These are phyloP conservation scores for Salix caprea DNA, from an alignment of 345 rosid genomes.

Conservation along the genomic window DNA sequence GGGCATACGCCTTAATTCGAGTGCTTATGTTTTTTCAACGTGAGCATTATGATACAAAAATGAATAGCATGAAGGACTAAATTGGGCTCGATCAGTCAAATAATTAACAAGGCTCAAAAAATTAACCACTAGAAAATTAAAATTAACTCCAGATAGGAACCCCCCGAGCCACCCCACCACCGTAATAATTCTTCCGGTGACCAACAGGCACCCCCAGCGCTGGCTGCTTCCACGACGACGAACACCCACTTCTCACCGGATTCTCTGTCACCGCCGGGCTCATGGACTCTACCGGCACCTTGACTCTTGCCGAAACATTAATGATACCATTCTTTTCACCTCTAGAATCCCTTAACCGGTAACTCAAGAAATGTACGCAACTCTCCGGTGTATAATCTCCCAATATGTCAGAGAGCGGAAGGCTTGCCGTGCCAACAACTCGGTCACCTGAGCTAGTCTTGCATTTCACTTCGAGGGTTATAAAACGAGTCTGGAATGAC, in stretches of 20 bases:
- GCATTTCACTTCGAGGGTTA: conserved; percentile 42
- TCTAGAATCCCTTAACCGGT: conserved; percentile 46
- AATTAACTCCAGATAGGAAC: conserved; percentile 5
- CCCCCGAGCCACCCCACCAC: neutral
- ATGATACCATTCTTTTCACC: conserved; percentile 53
- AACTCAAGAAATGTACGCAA: conserved; percentile 64
- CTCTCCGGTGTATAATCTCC: conserved; percentile 47
- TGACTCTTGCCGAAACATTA: conserved; percentile 53
- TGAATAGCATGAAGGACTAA: neutral
- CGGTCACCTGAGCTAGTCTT: conserved; percentile 26
- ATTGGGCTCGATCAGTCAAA: neutral
- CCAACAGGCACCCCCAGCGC: conserved; percentile 5
- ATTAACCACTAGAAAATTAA: neutral
- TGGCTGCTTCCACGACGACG: neutral
- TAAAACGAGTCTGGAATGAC: conserved; percentile 29
- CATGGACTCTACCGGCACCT: neutral
- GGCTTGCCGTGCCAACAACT: conserved; percentile 35
- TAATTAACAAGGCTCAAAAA: neutral
- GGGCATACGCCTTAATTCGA: neutral
- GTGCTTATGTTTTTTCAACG: too few relatives aligned
- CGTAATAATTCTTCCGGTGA: neutral
- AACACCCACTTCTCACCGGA: neutral
- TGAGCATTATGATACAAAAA: neutral
- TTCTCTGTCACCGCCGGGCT: neutral
- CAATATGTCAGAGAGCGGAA: conserved; percentile 56